Evolutionary conservation across 495 filamentous ascomycete species (phyloP).

Genomic region (Xanthoparmelia taractica): DNA sequence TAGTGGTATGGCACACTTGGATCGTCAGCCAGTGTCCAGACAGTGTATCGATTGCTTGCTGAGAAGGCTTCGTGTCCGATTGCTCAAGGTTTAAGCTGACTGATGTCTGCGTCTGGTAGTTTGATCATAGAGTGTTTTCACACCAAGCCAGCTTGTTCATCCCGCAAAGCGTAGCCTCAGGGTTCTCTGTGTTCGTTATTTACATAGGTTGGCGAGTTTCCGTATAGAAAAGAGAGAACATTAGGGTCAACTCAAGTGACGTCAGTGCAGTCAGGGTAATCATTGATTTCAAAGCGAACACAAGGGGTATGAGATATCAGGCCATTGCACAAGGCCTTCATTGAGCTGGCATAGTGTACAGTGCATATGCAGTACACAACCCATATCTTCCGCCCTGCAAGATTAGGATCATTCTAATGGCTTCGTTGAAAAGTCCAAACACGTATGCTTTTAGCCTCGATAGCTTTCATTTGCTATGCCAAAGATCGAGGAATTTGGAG

Average conservation of each 20-base stretch:
- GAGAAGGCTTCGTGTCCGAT: neutral
- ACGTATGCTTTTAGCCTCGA: conserved; percentile 9
- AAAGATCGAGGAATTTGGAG: conserved; percentile 19
- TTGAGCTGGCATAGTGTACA: conserved; percentile 18
- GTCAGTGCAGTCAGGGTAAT: neutral
- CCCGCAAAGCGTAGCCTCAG: neutral
- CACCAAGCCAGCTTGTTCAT: neutral
- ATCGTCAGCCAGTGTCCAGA: neutral
- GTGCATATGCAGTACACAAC: conserved; percentile 4
- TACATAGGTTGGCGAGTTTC: neutral
- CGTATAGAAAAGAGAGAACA: neutral
- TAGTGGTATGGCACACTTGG: neutral
- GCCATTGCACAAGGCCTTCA: conserved; percentile 8
- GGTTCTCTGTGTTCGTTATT: neutral
- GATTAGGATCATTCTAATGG: neutral
- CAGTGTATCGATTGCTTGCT: neutral
- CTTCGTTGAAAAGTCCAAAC: conserved; percentile 11
- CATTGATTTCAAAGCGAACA: neutral
- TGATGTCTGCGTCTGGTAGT: neutral
- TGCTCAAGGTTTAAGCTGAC: neutral
- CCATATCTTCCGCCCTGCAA: neutral
- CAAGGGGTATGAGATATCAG: neutral
- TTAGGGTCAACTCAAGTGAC: neutral
- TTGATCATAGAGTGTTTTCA: neutral
- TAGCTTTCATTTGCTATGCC: conserved; percentile 31